Conservation (phyloP, 208 protist genomes). For the Naegleria fowleri region DNA sequence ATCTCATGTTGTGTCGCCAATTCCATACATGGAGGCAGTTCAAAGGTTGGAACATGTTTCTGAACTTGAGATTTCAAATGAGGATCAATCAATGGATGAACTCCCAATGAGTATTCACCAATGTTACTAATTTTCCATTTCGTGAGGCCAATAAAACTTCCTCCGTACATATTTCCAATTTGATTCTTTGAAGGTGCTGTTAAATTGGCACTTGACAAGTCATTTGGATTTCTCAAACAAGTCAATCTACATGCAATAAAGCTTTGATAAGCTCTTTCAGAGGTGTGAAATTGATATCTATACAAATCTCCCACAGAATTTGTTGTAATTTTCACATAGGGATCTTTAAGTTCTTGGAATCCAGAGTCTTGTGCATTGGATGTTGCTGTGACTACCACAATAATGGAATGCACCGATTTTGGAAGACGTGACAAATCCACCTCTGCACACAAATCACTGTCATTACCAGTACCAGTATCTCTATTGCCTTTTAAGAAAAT, state of each 20-base stretch:
- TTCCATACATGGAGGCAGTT: not conserved
- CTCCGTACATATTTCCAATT: not conserved
- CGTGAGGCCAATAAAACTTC: not conserved
- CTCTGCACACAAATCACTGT: not conserved
- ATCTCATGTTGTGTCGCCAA: not conserved
- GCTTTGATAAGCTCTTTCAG: not conserved
- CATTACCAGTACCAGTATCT: not conserved
- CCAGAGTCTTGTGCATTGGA: not conserved
- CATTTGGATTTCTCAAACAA: not conserved
- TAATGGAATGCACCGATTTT: not conserved
- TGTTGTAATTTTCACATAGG: not conserved
- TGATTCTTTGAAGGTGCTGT: not conserved
- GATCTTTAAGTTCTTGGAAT: not conserved
- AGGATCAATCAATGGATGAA: not conserved
- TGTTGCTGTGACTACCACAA: not conserved
- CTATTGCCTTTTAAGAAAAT: not conserved
- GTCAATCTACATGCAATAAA: not conserved
- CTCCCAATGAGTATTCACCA: not conserved
- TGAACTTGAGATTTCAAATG: not conserved
- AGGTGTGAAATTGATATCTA: not conserved
- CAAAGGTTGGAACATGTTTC: not conserved
- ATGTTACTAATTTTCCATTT: constrained; percentile 1
- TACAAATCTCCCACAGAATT: not conserved
- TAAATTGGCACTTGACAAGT: not conserved
- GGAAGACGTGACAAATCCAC: not conserved